Evolutionary conservation across 768 basidiomycete species (phyloP).

Genomic region (Megacollybia marginata): DNA sequence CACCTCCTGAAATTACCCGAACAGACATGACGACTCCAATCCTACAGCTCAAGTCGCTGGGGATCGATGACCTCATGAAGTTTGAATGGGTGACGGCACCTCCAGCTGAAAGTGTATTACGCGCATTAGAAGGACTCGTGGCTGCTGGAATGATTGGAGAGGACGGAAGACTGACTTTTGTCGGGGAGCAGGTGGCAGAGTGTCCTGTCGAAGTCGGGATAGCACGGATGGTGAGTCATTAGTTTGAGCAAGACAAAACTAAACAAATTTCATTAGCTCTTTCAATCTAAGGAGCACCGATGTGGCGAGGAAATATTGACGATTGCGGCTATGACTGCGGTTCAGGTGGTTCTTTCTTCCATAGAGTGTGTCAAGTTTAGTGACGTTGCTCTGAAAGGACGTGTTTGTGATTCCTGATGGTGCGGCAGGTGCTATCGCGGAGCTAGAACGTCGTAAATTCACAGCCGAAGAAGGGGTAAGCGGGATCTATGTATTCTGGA

Average conservation of each 20-base stretch:
- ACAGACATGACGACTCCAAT: constrained; percentile 89
- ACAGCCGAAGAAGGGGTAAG: constrained; percentile 95
- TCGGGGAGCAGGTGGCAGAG: constrained; percentile 87
- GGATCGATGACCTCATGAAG: constrained; percentile 91
- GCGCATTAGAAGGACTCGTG: constrained; percentile 79
- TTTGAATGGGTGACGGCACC: constrained; percentile 94
- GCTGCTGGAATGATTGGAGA: constrained; percentile 80
- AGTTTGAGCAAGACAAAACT: neutral
- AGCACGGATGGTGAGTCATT: constrained; percentile 76
- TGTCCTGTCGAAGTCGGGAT: constrained; percentile 90
- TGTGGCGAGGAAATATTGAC: constrained; percentile 96
- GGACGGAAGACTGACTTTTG: constrained; percentile 65
- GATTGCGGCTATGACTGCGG: constrained; percentile 91
- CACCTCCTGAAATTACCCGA: constrained; percentile 85
- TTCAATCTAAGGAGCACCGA: constrained; percentile 74
- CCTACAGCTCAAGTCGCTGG: constrained; percentile 89
- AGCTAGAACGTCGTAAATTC: constrained; percentile 91
- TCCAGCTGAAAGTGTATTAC: constrained; percentile 75
- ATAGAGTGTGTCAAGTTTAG: too few species aligned
- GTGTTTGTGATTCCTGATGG: constrained; percentile 87
- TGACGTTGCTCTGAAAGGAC: constrained; percentile 44
- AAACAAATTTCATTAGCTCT: constrained; percentile 45
- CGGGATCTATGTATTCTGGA: constrained; percentile 5
- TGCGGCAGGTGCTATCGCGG: constrained; percentile 76
- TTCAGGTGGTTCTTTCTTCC: constrained; percentile 49